phyloP scores from a whole-genome alignment of 345 rosid species.

The Cochlearia excelsa region DNA sequence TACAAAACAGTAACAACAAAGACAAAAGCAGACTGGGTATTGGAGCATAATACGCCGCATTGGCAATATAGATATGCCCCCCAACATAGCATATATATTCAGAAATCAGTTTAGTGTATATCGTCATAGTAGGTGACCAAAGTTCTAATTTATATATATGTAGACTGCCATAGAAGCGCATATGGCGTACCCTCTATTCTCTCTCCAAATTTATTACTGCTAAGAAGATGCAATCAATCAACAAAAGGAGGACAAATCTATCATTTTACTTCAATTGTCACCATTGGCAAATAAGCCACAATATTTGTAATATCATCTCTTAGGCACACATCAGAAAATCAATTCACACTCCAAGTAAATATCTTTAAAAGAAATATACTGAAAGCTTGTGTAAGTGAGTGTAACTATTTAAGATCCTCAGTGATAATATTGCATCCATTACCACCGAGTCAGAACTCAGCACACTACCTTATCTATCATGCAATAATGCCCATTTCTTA shows the following conservation, averaged over 20 bases:
- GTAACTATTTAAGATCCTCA: constrained; percentile 5
- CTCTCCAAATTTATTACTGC: constrained; percentile 9
- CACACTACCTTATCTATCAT: constrained; percentile 11
- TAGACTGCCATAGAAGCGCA: not conserved
- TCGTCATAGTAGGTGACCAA: not conserved
- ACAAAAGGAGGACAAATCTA: not conserved
- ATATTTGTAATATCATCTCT: constrained; percentile 1
- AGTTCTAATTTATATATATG: not conserved
- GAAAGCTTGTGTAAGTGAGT: not conserved
- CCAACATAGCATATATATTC: not conserved
- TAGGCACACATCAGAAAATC: constrained; percentile 6
- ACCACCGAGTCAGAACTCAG: constrained; percentile 19
- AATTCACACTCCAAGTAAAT: constrained; percentile 9
- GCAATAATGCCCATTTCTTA: constrained; percentile 5
- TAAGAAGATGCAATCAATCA: constrained; percentile 15
- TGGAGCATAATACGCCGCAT: constrained; percentile 8
- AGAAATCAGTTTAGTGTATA: constrained; percentile 8
- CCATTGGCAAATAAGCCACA: constrained; percentile 19
- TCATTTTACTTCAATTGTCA: constrained; percentile 8
- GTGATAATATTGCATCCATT: constrained; percentile 1
- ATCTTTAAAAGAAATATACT: constrained; percentile 6
- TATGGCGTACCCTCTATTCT: not conserved
- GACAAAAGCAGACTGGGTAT: constrained; percentile 1
- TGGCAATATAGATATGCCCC: not conserved
- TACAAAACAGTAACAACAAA: not conserved